phyloP scores from a whole-genome alignment of 1,284 basidiomycete genomes.

The Ceratobasidium theobromae region DNA sequence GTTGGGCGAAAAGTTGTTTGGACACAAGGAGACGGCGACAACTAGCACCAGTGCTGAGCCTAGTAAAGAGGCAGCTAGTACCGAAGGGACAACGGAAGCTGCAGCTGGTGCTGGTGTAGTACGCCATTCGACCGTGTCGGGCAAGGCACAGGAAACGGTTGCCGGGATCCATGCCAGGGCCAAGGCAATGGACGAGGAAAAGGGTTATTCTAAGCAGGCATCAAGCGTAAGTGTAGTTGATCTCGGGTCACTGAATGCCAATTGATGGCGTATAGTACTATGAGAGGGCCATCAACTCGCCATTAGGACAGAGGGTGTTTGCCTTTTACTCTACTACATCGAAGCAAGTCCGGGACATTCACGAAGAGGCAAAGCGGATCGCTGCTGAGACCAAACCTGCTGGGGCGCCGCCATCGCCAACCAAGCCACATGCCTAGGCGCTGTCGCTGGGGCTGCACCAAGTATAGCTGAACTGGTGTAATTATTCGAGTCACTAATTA shows the following conservation, averaged over 20 bases:
- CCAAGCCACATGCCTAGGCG: conserved; percentile 11
- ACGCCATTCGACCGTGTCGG: conserved; percentile 58
- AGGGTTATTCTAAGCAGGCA: conserved; percentile 69
- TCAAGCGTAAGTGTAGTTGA: conserved; percentile 54
- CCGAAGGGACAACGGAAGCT: background rate
- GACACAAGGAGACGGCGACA: conserved; percentile 46
- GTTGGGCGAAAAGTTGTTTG: conserved; percentile 66
- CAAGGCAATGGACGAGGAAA: conserved; percentile 76
- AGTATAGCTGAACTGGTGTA: background rate
- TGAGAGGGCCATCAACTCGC: conserved; percentile 67
- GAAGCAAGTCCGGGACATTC: conserved; percentile 82
- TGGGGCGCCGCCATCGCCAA: conserved; percentile 36
- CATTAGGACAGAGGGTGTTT: conserved; percentile 71
- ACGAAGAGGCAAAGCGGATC: conserved; percentile 83
- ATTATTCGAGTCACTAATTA: background rate
- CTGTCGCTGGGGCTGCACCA: background rate
- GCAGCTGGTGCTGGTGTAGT: background rate
- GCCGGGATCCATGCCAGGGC: conserved; percentile 64
- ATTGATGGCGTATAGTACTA: conserved; percentile 64
- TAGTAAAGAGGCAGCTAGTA: background rate
- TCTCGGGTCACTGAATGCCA: conserved; percentile 20
- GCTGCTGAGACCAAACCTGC: conserved; percentile 57
- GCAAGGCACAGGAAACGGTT: conserved; percentile 65
- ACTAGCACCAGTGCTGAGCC: conserved; percentile 5
- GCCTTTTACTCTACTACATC: conserved; percentile 77